Percentiles rank a stretch among this genome's conserved stretches.
Conservation (phyloP, 1,139 yeast species). For the Saccharomyces uvarum region DNA sequence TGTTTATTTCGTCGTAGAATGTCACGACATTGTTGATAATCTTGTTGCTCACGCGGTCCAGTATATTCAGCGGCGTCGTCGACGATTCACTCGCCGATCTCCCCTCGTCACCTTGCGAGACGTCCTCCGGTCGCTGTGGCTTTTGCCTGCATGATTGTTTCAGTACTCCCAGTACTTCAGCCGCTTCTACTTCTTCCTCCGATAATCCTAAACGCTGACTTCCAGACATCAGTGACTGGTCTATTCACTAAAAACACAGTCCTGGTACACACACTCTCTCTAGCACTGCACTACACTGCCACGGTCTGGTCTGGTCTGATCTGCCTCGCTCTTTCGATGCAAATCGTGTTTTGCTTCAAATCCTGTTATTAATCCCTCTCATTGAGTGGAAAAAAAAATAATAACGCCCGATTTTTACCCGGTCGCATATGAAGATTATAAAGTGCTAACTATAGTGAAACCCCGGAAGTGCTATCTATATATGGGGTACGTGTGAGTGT, state of each 20-base stretch:
- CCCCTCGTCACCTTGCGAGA: neutral
- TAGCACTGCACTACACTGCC: neutral
- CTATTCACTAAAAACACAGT: neutral
- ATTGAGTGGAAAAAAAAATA: neutral
- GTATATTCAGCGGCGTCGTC: slow-evolving; percentile 7
- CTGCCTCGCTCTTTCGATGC: neutral
- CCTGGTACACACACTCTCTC: neutral
- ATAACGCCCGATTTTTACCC: neutral
- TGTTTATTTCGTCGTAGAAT: slow-evolving; percentile 26
- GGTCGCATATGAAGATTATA: slow-evolving; percentile 12
- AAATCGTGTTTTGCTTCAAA: neutral
- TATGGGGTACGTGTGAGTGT: neutral
- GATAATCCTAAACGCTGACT: slow-evolving; percentile 10
- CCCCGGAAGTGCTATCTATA: neutral
- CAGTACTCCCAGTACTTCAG: slow-evolving; percentile 26
- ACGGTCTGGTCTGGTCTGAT: neutral
- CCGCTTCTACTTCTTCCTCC: slow-evolving; percentile 25
- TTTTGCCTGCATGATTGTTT: slow-evolving; percentile 17
- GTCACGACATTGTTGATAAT: slow-evolving; percentile 25
- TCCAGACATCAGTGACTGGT: neutral
- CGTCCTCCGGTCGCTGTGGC: neutral
- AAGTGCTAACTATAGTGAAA: slow-evolving; percentile 5
- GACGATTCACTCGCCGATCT: slow-evolving; percentile 1
- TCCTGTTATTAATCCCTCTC: neutral
- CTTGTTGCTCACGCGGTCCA: slow-evolving; percentile 2